Conservation (phyloP, 768 basidiomycete species). For the Lentinus brumalis region DNA sequence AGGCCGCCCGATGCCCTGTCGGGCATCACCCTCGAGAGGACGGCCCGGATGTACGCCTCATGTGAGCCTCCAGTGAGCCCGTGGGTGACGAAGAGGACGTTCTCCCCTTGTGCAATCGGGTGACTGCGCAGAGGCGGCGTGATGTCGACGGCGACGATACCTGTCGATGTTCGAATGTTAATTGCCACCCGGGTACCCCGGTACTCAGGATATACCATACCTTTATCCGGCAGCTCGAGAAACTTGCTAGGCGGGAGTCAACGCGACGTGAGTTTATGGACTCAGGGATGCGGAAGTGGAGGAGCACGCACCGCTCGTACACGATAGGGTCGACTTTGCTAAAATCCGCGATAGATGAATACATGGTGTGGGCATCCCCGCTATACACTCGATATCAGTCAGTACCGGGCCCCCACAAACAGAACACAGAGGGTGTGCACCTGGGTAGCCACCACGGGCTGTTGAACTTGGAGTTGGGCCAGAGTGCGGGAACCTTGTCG, state of each 20-base stretch:
- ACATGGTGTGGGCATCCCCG: conserved; percentile 62
- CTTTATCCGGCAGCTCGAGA: conserved; percentile 56
- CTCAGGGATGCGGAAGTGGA: too few species aligned
- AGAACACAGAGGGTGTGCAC: conserved; percentile 6
- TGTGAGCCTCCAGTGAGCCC: conserved; percentile 31
- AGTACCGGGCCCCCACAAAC: neutral
- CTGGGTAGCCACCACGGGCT: conserved; percentile 27
- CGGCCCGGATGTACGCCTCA: conserved; percentile 26
- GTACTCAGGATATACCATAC: too few species aligned
- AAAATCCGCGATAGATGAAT: conserved; percentile 58
- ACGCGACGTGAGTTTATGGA: too few species aligned
- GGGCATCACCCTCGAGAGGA: conserved; percentile 14
- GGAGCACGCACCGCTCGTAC: conserved; percentile 48
- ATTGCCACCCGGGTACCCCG: too few species aligned
- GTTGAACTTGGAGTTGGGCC: conserved; percentile 3
- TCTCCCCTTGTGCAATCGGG: conserved; percentile 13
- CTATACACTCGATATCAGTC: conserved; percentile 35
- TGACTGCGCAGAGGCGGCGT: conserved; percentile 20
- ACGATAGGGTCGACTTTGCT: conserved; percentile 51
- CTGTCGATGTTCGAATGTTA: too few species aligned
- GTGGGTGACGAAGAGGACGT: conserved; percentile 24
- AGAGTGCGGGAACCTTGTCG: conserved; percentile 12
- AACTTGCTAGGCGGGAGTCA: conserved; percentile 36
- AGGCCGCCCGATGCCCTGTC: conserved; percentile 13
- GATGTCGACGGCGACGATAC: conserved; percentile 25